phyloP scores from a whole-genome alignment of 2,329 filamentous ascomycete species.

The Penicillium sp. region DNA sequence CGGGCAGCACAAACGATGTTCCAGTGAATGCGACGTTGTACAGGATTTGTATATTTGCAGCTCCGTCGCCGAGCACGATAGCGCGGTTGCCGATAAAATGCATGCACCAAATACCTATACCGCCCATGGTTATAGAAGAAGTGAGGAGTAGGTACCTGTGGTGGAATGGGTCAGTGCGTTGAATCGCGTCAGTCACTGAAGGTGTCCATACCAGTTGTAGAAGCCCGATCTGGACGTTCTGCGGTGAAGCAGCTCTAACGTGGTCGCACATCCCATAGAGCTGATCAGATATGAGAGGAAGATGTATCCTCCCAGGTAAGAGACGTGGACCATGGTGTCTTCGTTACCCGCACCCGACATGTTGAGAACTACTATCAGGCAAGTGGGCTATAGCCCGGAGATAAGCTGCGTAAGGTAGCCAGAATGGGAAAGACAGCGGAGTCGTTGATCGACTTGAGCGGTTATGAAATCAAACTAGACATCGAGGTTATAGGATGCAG shows the following conservation, averaged over 20 bases:
- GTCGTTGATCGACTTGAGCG: not conserved
- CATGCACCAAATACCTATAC: slow-evolving; percentile 75
- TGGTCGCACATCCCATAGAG: slow-evolving; percentile 73
- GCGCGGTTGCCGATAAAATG: slow-evolving; percentile 83
- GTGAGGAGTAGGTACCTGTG: slow-evolving; percentile 61
- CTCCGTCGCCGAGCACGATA: slow-evolving; percentile 67
- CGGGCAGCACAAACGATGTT: slow-evolving; percentile 77
- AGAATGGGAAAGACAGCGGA: not conserved
- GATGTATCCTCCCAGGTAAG: slow-evolving; percentile 61
- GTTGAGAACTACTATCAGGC: not conserved
- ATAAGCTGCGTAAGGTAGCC: not conserved
- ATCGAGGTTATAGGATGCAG: not conserved
- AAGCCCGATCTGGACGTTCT: slow-evolving; percentile 67
- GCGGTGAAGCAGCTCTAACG: slow-evolving; percentile 77
- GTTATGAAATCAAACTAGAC: not conserved
- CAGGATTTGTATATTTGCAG: slow-evolving; percentile 65
- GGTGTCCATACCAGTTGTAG: slow-evolving; percentile 63
- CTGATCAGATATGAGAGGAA: slow-evolving; percentile 69
- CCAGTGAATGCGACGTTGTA: slow-evolving; percentile 73
- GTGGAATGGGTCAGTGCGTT: not conserved
- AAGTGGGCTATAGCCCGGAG: not conserved
- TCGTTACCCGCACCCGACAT: slow-evolving; percentile 20
- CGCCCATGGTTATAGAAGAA: slow-evolving; percentile 70
- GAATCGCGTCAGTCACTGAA: not conserved
- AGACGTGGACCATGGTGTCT: slow-evolving; percentile 15